Conservation (phyloP, 2,329 filamentous ascomycete species). For the Lasiodiplodia theobromae region DNA sequence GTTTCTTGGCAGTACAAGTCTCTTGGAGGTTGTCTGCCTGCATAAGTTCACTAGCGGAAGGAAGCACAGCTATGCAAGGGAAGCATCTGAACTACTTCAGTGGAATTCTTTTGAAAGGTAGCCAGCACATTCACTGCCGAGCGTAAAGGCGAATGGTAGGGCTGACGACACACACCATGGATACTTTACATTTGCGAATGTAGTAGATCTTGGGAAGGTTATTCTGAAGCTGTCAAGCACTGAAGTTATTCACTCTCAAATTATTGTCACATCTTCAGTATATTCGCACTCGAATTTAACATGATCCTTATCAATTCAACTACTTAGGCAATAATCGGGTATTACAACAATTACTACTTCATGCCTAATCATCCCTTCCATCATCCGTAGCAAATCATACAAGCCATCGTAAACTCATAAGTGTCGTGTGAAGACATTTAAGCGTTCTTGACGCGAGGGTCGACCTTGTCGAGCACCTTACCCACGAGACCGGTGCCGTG, state of each 20-base stretch:
- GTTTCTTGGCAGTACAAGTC: no score
- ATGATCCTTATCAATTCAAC: neutral
- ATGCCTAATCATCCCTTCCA: neutral
- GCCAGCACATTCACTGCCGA: no score
- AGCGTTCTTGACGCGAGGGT: slow-evolving; percentile 29
- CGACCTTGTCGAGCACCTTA: slow-evolving; percentile 28
- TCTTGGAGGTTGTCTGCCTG: no score
- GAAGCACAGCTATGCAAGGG: no score
- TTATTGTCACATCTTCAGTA: neutral
- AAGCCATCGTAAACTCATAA: neutral
- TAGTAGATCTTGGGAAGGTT: no score
- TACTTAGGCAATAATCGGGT: neutral
- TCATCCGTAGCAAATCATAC: neutral
- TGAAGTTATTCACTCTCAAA: neutral
- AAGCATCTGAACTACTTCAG: no score
- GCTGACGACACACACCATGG: no score
- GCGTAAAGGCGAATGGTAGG: no score
- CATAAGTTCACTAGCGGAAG: no score
- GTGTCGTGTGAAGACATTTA: neutral
- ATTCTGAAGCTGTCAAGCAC: no score
- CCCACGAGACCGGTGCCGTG: slow-evolving; percentile 3
- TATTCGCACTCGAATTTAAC: neutral
- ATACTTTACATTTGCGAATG: no score
- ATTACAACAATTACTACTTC: neutral
- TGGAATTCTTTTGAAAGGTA: no score